phyloP scores from a whole-genome alignment of 306 rosid species.

The Quercus aquifolioides region DNA sequence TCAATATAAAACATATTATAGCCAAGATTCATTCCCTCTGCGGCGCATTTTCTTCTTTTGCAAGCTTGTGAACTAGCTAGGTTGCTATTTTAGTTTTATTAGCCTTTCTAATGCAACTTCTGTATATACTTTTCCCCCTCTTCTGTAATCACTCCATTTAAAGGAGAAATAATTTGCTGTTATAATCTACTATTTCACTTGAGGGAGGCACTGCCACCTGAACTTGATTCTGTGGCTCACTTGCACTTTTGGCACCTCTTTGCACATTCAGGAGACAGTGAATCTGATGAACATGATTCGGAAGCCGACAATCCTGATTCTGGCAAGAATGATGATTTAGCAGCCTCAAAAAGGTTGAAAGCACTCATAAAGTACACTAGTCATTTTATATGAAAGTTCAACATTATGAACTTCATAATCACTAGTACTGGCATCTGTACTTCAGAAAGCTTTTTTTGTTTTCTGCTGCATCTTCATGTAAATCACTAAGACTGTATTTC shows the following conservation, averaged over 20 bases:
- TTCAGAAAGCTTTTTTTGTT: neutral
- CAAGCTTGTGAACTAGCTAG: neutral
- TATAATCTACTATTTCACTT: conserved; percentile 3
- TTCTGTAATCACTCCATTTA: neutral
- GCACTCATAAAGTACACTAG: conserved; percentile 9
- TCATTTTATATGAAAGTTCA: conserved; percentile 8
- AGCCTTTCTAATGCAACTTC: neutral
- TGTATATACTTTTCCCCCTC: neutral
- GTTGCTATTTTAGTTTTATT: neutral
- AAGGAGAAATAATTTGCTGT: neutral
- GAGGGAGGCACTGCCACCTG: conserved; percentile 4
- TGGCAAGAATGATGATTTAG: conserved; percentile 45
- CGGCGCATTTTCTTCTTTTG: no score
- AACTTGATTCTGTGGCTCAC: conserved; percentile 34
- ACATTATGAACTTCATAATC: neutral
- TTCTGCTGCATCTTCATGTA: neutral
- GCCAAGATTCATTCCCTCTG: neutral
- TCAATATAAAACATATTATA: neutral
- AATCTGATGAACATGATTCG: conserved; percentile 60
- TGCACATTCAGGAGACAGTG: conserved; percentile 68
- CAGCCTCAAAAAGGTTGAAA: conserved; percentile 60
- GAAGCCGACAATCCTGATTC: conserved; percentile 36
- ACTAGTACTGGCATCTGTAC: neutral
- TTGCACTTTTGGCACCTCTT: conserved; percentile 25
- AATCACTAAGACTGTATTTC: conserved; percentile 21